Percentiles rank a stretch among this genome's conserved stretches.
Evolutionary conservation across 2,329 filamentous ascomycete species (phyloP).

Genomic region (Ceratocystiopsis brevicomis): DNA sequence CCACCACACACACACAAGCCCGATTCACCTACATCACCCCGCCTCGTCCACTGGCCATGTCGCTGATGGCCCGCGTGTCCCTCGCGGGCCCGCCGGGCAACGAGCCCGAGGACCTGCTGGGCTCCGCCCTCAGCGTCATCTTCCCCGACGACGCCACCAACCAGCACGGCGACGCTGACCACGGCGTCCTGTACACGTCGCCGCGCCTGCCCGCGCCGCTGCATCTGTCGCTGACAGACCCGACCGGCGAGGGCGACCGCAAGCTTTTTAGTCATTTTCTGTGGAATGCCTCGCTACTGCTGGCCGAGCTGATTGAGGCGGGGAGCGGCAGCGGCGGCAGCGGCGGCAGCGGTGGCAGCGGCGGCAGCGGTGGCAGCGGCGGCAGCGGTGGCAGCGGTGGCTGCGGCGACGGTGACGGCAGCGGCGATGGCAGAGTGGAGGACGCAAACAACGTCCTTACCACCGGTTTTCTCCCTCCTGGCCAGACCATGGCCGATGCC

Average conservation of each 20-base stretch:
- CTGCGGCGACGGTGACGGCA: too few relatives aligned
- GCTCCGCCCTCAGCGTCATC: slow-evolving; percentile 38
- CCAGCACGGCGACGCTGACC: slow-evolving; percentile 43
- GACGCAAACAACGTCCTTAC: too few relatives aligned
- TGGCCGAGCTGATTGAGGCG: slow-evolving; percentile 36
- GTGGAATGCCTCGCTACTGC: slow-evolving; percentile 46
- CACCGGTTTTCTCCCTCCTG: too few relatives aligned
- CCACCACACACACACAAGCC: too few relatives aligned
- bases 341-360: too few relatives aligned
- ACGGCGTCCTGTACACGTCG: slow-evolving; percentile 39
- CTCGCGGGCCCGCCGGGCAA: slow-evolving; percentile 18
- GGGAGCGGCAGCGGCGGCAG: slow-evolving; percentile 12
- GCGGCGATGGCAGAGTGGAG: too few relatives aligned
- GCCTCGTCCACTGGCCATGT: slow-evolving; percentile 17
- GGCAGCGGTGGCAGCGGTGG: too few relatives aligned
- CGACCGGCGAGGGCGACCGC: slow-evolving; percentile 31
- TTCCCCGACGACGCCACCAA: slow-evolving; percentile 50
- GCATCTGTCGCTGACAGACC: slow-evolving; percentile 27
- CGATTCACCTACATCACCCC: too few relatives aligned
- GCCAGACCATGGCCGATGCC: slow-evolving; percentile 3
- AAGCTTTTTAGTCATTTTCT: slow-evolving; percentile 52
- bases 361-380: too few relatives aligned
- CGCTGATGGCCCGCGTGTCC: slow-evolving; percentile 26
- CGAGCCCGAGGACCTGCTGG: slow-evolving; percentile 41
- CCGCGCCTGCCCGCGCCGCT: slow-evolving; percentile 28